These are phyloP conservation scores for Xylariaceae sp. DNA, from an alignment of 2,329 filamentous ascomycete genomes.

Conservation along the genomic window DNA sequence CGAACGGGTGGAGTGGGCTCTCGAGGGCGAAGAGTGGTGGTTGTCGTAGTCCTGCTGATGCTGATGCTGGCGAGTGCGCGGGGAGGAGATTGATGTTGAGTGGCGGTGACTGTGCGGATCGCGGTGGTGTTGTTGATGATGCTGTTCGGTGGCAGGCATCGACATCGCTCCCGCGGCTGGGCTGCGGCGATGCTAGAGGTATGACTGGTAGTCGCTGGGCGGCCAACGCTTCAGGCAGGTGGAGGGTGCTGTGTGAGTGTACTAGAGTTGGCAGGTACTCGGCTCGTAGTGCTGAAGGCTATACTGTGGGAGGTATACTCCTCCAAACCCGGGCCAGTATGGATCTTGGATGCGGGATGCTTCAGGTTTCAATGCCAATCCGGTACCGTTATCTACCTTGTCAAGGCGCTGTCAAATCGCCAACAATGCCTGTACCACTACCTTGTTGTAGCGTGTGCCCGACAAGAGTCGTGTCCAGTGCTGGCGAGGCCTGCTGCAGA, in stretches of 20 bases:
- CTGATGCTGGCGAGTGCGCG: constrained; percentile 30
- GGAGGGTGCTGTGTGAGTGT: neutral
- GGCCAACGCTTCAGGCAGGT: neutral
- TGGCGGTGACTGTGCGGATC: constrained; percentile 21
- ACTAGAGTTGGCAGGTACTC: no score
- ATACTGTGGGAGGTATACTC: no score
- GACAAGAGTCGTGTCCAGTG: no score
- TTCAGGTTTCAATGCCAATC: no score
- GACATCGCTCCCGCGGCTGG: constrained; percentile 29
- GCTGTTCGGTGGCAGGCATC: constrained; percentile 25
- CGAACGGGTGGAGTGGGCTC: constrained; percentile 38
- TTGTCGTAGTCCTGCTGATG: constrained; percentile 30
- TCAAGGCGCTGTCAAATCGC: no score
- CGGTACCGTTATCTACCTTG: no score
- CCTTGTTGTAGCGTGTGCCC: no score
- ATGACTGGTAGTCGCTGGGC: neutral
- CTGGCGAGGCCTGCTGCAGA: no score
- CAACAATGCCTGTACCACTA: no score
- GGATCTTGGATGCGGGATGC: no score
- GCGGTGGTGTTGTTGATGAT: neutral
- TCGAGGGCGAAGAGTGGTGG: constrained; percentile 27
- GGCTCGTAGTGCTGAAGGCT: no score
- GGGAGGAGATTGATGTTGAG: constrained; percentile 18
- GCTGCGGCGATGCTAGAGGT: neutral
- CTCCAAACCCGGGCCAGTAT: no score